Percentiles rank a stretch among this genome's conserved stretches.
Evolutionary conservation across 257 asterid genomes (phyloP).

Genomic region (Scutellaria baicalensis): DNA sequence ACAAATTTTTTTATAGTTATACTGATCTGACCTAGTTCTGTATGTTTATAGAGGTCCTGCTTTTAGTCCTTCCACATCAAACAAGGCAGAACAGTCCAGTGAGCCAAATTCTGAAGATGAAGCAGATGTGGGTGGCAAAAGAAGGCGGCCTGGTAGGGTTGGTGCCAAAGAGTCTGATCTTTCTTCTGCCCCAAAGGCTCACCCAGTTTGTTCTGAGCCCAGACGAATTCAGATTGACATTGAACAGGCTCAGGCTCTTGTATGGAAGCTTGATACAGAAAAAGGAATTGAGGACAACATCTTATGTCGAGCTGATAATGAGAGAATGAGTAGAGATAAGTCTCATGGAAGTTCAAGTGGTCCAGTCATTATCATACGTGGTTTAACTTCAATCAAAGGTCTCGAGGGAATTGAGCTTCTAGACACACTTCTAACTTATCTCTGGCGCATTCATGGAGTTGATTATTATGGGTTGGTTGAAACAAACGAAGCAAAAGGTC

Average conservation of each 20-base stretch:
- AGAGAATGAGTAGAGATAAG: constrained; percentile 75
- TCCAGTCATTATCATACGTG: constrained; percentile 79
- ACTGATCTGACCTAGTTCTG: constrained; percentile 13
- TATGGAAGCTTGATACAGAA: constrained; percentile 75
- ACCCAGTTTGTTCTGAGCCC: constrained; percentile 73
- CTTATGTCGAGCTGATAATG: constrained; percentile 69
- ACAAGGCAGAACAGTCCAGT: constrained; percentile 62
- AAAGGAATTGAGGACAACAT: constrained; percentile 87
- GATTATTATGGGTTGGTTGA: constrained; percentile 89
- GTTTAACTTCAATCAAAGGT: constrained; percentile 72
- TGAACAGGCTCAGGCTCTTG: constrained; percentile 78
- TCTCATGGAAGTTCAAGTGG: constrained; percentile 83
- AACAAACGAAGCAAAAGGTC: constrained; percentile 82
- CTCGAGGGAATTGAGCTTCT: constrained; percentile 92
- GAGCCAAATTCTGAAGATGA: constrained; percentile 83
- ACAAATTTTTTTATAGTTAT: background rate
- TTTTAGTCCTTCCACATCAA: constrained; percentile 48
- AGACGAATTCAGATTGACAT: constrained; percentile 69
- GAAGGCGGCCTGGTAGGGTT: constrained; percentile 61
- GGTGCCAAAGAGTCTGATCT: constrained; percentile 50
- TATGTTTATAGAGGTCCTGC: constrained; percentile 70
- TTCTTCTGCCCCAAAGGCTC: constrained; percentile 81
- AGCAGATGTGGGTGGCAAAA: constrained; percentile 57
- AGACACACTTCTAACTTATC: constrained; percentile 87
- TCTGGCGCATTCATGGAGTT: constrained; percentile 97